Base-by-base conservation (phyloP, 2,329 filamentous ascomycete genomes). In the Rutstroemia sp. region DNA sequence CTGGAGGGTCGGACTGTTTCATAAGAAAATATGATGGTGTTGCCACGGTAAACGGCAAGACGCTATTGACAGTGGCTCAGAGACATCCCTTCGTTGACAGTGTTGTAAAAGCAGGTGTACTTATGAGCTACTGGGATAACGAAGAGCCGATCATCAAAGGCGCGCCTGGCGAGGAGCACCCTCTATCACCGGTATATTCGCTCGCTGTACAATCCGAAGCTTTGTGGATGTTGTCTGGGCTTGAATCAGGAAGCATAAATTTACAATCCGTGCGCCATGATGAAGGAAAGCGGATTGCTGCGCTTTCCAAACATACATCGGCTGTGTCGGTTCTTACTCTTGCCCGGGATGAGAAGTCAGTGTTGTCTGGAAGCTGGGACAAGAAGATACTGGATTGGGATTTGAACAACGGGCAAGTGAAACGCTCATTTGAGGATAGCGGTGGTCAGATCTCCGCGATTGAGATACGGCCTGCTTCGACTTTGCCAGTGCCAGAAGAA, bases 41-140 rank as follows among this genome's bases (percentile, higher is more conserved):
- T 3, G 90, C 91, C 38, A 96, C 94, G 5, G 92, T 95, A 63
- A 99, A 99, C 69, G 91, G 91, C 62, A 96, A 96, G 73, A 82
- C 94, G 37, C 85, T 92, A 59, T 76, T 99, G 65, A 99, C 94
- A 0, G 94, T 99, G 5, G 94, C 94, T 34, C 94, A 99, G 74
- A 81, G 89, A 49, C 94, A 99, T 69, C 94, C 94, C 0, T 99
- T 97, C 66, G 94, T 99, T 42, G 94, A 99, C 70, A 96, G 90
- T 65, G 94, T 99, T 45, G 90, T 90, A 56, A 99, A 99, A 72
- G 92, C 92, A 2, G 94, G 92, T 1, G 89, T 96, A 5, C 75
- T 97, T 50, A 86, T 96, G 80, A 95, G 89, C 52, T 99, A 99
- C 71, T 99, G 94, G 94, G 94, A 96, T 71, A 99, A 97, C 66